A percentile compares a stretch with the other conserved stretches of the same genome.
Conservation (phyloP, 345 rosid genomes). For the Mercurialis annua region DNA sequence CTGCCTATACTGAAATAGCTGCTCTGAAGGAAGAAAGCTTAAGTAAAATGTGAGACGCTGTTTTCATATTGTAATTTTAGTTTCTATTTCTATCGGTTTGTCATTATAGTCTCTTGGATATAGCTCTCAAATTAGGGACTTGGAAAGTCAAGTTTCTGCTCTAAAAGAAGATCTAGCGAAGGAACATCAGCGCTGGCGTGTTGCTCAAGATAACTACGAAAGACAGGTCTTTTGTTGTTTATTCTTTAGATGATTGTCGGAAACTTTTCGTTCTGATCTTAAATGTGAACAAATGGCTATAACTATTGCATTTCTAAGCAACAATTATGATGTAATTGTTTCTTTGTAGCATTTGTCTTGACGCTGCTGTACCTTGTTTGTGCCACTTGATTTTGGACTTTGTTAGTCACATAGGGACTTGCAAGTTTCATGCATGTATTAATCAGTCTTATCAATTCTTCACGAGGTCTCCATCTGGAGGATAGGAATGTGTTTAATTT, state of each 20-base stretch:
- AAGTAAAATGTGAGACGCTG: slow-evolving; percentile 48
- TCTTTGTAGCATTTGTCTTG: background rate
- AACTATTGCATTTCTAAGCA: background rate
- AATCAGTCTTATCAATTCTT: background rate
- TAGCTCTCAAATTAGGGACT: slow-evolving; percentile 62
- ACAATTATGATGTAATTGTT: background rate
- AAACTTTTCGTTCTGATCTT: background rate
- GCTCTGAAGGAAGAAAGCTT: slow-evolving; percentile 64
- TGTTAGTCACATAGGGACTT: background rate
- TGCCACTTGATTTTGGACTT: background rate
- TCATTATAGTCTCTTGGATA: slow-evolving; percentile 24
- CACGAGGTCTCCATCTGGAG: background rate
- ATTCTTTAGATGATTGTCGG: background rate
- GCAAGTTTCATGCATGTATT: background rate
- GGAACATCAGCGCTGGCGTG: slow-evolving; percentile 73
- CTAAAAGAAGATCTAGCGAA: slow-evolving; percentile 65
- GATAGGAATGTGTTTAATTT: background rate
- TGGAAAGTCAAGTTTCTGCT: slow-evolving; percentile 63
- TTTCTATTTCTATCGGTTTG: slow-evolving; percentile 10
- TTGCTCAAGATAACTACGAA: slow-evolving; percentile 88
- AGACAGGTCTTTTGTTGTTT: slow-evolving; percentile 62
- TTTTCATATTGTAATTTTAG: slow-evolving; percentile 1
- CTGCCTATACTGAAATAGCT: slow-evolving; percentile 60
- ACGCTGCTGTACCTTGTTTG: background rate
- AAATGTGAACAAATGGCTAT: background rate